A percentile compares a stretch with the other conserved stretches of the same genome.
Conservation (phyloP, 352 stramenopile genomes). For the Globisporangium nodosum region DNA sequence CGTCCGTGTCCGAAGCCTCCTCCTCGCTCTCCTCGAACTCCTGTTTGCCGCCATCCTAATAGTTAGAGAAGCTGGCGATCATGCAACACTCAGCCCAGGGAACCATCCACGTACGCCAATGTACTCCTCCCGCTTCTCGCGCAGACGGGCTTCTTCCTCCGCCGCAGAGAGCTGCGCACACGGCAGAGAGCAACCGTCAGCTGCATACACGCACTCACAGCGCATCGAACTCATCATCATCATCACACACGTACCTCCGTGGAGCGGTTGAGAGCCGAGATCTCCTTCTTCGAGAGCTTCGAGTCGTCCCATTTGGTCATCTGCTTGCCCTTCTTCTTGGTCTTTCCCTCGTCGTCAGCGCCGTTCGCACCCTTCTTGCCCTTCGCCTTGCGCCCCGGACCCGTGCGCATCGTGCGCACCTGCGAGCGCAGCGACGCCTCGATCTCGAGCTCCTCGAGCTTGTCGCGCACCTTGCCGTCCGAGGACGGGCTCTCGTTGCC, state of each 20-base stretch:
- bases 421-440: constrained; percentile 38
- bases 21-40: constrained; percentile 69
- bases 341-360: constrained; percentile 22
- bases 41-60: constrained; percentile 15
- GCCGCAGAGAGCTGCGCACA: constrained; percentile 43
- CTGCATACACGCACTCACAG: neutral
- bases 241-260: constrained; percentile 33
- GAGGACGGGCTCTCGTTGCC: constrained; percentile 42
- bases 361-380: constrained; percentile 25
- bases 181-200: neutral
- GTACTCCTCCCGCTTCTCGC: constrained; percentile 70
- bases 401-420: constrained; percentile 58
- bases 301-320: constrained; percentile 85
- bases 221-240: no score
- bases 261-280: constrained; percentile 64
- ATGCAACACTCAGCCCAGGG: neutral
- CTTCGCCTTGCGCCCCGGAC: constrained; percentile 55
- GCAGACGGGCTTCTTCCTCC: constrained; percentile 66
- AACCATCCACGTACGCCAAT: constrained; percentile 57
- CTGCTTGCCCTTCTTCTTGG: constrained; percentile 68
- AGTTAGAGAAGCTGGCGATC: no score
- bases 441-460: constrained; percentile 52
- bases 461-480: constrained; percentile 46
- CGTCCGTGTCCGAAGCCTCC: constrained; percentile 59
- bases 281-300: constrained; percentile 84